Base-by-base conservation (phyloP, 192 early-diverging fungal species). In the Neocallimastix lanati region DNA sequence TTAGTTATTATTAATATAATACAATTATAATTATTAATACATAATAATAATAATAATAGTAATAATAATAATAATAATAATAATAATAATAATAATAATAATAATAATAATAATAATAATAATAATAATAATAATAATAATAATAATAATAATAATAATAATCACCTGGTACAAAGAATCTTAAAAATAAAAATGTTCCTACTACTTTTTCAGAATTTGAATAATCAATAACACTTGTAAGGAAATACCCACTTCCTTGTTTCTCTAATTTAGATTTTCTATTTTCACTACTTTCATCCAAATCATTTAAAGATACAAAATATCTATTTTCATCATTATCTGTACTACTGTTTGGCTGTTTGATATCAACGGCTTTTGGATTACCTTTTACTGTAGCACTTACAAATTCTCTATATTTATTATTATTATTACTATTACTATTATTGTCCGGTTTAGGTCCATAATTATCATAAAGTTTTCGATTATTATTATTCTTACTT, bases 111-210 rank as follows among this genome's bases (percentile, higher is more conserved):
- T n/a, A n/a, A n/a, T n/a, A n/a, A n/a, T n/a, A n/a, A n/a, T n/a
- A n/a, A n/a, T n/a, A n/a, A n/a, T n/a, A n/a, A n/a, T n/a, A n/a
- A n/a, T n/a, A n/a, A n/a, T n/a, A n/a, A n/a, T n/a, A n/a, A n/a
- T n/a, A n/a, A n/a, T n/a, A n/a, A n/a, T n/a, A n/a, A n/a, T n/a
- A n/a, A n/a, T n/a, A n/a, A n/a, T n/a, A n/a, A n/a, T n/a, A 27
- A 4, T 80, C 82, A 89, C 88, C 84, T 67, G 89, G 89, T n/a
- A 90, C 82, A 38, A 90, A 81, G 77, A 89, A 88, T 50, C 89
- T 80, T 13, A 90, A 81, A 82, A 90, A 90, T 27, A 90, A 79
- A 28, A 90, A 89, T 79, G 91, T 91, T 67, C 91, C 91, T 77
- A 93, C 86, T 4, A 93, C 86, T 37, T 89, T 89, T 79, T 93